These are phyloP conservation scores for Salvia splendens DNA, from an alignment of 257 asterid species.

Conservation along the genomic window DNA sequence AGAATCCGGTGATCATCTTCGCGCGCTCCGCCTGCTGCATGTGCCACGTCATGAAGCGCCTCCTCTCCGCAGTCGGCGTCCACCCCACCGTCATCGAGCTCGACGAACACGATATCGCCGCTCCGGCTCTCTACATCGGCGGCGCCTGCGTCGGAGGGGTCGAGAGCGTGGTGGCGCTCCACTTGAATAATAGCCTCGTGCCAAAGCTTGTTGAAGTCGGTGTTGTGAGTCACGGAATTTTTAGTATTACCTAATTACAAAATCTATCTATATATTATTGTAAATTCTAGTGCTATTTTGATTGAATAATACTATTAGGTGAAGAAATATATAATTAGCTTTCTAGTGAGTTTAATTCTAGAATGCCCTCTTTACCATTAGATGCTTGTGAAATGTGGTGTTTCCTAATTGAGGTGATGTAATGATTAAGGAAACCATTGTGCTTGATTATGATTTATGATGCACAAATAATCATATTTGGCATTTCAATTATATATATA, in stretches of 20 bases:
- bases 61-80: slow-evolving; percentile 72
- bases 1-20: slow-evolving; percentile 80
- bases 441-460: slow-evolving; percentile 12
- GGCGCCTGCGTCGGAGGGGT: slow-evolving; percentile 87
- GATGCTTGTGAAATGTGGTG: background rate
- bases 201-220: slow-evolving; percentile 87
- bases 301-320: background rate
- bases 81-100: slow-evolving; percentile 82
- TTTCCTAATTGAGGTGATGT: background rate
- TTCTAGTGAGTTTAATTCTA: background rate
- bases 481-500: no score
- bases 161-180: slow-evolving; percentile 77
- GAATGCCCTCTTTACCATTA: no score
- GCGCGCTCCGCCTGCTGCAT: slow-evolving; percentile 86
- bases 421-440: slow-evolving; percentile 11
- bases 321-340: slow-evolving; percentile 5
- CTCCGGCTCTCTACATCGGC: slow-evolving; percentile 78
- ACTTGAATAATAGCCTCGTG: slow-evolving; percentile 76
- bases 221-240: slow-evolving; percentile 44
- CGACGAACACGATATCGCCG: slow-evolving; percentile 76
- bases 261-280: background rate
- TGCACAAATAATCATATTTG: background rate
- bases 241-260: slow-evolving; percentile 14
- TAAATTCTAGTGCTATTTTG: background rate
- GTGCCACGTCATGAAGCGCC: slow-evolving; percentile 83